These are phyloP conservation scores for Talaromyces wortmannii DNA, from an alignment of 495 filamentous ascomycete genomes.

Conservation along the genomic window DNA sequence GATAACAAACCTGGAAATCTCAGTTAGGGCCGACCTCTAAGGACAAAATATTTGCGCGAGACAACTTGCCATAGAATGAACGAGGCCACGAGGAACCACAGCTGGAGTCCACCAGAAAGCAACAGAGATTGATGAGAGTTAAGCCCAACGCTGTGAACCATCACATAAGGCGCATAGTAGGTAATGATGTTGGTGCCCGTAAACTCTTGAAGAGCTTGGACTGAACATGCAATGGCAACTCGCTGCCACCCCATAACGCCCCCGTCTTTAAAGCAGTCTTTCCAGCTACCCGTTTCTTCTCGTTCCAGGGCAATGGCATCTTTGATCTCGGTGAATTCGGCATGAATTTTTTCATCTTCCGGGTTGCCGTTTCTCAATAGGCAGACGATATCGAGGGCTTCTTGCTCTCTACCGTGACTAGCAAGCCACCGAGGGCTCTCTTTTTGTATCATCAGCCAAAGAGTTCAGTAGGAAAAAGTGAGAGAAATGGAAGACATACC, in stretches of 20 bases:
- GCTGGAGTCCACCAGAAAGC: conserved; percentile 4
- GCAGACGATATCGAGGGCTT: conserved; percentile 47
- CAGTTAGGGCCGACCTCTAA: not conserved
- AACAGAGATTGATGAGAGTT: conserved; percentile 2
- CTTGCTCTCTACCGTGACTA: conserved; percentile 41
- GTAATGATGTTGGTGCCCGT: conserved; percentile 37
- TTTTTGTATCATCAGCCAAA: not conserved
- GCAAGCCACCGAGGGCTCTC: conserved; percentile 50
- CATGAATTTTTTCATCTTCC: conserved; percentile 11
- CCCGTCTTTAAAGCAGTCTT: conserved; percentile 5
- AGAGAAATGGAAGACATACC: conserved; percentile 50
- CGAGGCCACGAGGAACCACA: conserved; percentile 5
- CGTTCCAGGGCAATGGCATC: conserved; percentile 15
- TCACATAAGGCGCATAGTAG: conserved; percentile 6
- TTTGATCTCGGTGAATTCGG: conserved; percentile 23
- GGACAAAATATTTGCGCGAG: no score
- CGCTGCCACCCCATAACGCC: conserved; percentile 6
- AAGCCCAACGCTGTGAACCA: conserved; percentile 4
- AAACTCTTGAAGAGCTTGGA: conserved; percentile 47
- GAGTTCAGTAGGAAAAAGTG: not conserved
- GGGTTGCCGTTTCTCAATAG: conserved; percentile 16
- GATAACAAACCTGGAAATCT: conserved; percentile 40
- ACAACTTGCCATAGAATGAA: conserved; percentile 1
- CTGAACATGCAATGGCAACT: conserved; percentile 43
- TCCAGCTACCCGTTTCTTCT: conserved; percentile 3